These are phyloP conservation scores for Wickerhamomyces sp. DNA, from an alignment of 1,139 yeast genomes.

Conservation along the genomic window DNA sequence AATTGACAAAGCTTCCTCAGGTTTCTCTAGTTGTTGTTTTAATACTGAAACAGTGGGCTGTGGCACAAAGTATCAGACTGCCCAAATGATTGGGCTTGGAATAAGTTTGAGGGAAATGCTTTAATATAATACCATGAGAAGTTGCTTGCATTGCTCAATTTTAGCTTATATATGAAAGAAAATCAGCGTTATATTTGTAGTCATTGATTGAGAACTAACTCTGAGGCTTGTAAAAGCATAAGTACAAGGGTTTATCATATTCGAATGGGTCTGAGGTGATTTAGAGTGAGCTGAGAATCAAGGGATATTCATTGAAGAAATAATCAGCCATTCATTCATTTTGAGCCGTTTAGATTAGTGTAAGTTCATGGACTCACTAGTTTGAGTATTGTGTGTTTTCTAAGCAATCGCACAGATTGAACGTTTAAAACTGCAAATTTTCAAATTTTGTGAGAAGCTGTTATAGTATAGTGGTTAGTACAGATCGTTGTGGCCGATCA, in stretches of 20 bases:
- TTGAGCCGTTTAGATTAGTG: too few species aligned
- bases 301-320: background rate
- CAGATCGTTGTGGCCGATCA: constrained; percentile 41
- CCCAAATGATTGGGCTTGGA: constrained; percentile 10
- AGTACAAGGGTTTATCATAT: background rate
- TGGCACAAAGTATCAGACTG: constrained; percentile 5
- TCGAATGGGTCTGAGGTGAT: too few species aligned
- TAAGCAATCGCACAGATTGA: background rate
- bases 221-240: too few species aligned
- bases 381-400: too few species aligned
- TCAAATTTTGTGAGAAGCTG: constrained; percentile 16
- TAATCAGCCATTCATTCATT: background rate
- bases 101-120: constrained; percentile 7
- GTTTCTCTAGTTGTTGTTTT: constrained; percentile 6
- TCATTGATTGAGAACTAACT: too few species aligned
- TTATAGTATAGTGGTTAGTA: constrained; percentile 42
- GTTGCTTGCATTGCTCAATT: too few species aligned
- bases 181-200: too few species aligned
- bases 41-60: background rate
- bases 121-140: background rate
- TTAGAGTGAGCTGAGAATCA: too few species aligned
- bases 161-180: too few species aligned
- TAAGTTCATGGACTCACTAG: too few species aligned
- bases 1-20: background rate
- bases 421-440: background rate